Evolutionary conservation across 2,329 filamentous ascomycete genomes (phyloP).

Genomic region (Fusarium coicis): DNA sequence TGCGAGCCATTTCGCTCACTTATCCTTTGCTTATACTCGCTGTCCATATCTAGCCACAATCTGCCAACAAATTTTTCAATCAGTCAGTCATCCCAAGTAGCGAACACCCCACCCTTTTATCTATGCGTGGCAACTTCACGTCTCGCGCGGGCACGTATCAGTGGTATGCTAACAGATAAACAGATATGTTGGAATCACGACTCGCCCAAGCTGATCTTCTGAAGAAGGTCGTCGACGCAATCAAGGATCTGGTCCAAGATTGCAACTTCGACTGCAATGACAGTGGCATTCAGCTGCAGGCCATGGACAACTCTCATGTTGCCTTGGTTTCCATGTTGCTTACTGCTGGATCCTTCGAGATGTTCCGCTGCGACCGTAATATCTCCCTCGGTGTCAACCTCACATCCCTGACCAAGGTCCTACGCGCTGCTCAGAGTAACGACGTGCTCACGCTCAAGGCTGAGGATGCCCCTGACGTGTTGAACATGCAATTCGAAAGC

Average conservation of each 20-base stretch:
- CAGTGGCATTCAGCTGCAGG: constrained; percentile 95
- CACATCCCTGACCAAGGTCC: constrained; percentile 94
- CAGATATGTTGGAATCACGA: constrained; percentile 92
- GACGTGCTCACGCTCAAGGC: constrained; percentile 97
- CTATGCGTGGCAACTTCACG: constrained; percentile 26
- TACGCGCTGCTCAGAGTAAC: constrained; percentile 92
- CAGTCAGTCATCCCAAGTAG: constrained; percentile 34
- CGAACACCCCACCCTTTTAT: constrained; percentile 26
- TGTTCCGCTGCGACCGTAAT: constrained; percentile 98
- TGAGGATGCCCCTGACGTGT: constrained; percentile 93
- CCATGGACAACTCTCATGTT: constrained; percentile 99
- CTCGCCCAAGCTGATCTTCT: constrained; percentile 92
- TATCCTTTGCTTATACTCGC: not conserved
- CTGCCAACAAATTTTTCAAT: not conserved
- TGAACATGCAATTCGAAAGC: constrained; percentile 97
- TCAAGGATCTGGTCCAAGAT: constrained; percentile 99
- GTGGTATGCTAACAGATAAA: constrained; percentile 24
- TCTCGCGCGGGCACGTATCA: not conserved
- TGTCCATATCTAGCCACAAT: not conserved
- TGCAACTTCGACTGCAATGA: constrained; percentile 99
- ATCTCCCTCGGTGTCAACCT: constrained; percentile 98
- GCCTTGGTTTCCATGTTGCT: constrained; percentile 99
- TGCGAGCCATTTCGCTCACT: not conserved
- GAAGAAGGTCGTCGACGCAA: constrained; percentile 99
- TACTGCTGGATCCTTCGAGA: constrained; percentile 92